Evolutionary conservation across 768 basidiomycete genomes (phyloP).

Genomic region (Lactarius sanguifluus): DNA sequence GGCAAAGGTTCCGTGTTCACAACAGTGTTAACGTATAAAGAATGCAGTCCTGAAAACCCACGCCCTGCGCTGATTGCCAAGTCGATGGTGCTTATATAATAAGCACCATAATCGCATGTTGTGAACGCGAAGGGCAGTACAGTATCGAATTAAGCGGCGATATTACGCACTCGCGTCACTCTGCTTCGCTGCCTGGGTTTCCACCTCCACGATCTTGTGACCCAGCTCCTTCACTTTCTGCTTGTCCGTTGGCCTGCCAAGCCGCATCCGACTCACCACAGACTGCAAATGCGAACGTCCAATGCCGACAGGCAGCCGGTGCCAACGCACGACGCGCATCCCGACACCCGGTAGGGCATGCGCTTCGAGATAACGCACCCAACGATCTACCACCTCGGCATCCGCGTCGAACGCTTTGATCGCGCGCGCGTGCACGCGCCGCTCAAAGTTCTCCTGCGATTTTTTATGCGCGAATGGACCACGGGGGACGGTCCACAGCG

Average conservation of each 20-base stretch:
- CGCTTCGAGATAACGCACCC: conserved; percentile 73
- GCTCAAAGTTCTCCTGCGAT: conserved; percentile 92
- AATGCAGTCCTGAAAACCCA: too few species aligned
- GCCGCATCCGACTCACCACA: conserved; percentile 38
- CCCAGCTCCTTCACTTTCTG: conserved; percentile 40
- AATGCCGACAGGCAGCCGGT: conserved; percentile 57
- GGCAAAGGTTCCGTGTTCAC: too few species aligned
- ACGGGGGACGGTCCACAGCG: conserved; percentile 81
- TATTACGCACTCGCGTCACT: neutral
- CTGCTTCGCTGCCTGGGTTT: conserved; percentile 33
- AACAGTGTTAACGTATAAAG: too few species aligned
- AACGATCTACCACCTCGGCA: conserved; percentile 71
- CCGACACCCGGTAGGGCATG: conserved; percentile 86
- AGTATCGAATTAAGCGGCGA: neutral
- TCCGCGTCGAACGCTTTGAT: conserved; percentile 93
- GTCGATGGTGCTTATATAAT: too few species aligned
- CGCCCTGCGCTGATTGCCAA: too few species aligned
- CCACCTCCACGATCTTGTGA: conserved; percentile 32
- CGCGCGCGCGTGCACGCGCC: conserved; percentile 75
- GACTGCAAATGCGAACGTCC: conserved; percentile 42
- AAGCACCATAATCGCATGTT: too few species aligned
- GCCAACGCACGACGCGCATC: conserved; percentile 78
- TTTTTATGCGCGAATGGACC: conserved; percentile 93
- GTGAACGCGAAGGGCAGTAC: too few species aligned
- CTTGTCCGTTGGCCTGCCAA: conserved; percentile 36